Evolutionary conservation across 495 filamentous ascomycete genomes (phyloP), one percentile per base, ranked within the genome.

Genomic region (Neurospora sp.): DNA sequence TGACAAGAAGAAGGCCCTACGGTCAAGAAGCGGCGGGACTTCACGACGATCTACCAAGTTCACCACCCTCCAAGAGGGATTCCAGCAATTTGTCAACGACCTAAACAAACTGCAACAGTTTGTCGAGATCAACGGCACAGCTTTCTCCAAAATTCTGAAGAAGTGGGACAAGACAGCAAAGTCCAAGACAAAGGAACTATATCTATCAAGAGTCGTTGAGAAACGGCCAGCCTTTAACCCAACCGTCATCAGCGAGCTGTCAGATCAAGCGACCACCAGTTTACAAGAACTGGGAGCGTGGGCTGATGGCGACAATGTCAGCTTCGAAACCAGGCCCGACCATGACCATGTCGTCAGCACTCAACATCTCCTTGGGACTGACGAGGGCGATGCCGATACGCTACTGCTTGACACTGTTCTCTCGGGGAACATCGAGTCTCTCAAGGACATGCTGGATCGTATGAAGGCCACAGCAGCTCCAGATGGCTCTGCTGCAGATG

Each of bases 151-250:
- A 81, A 99, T 99, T 61, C 86, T 99, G 70, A 99, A 99, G 85
- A 99, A 99, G 89, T 99, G 96, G 96, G 96, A 99, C 82, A 99
- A 99, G 87, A 97, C 96, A 20, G 97, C 95, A 72, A 99, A 99
- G 88, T 98, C 96, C 71, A 93, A 94, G 78, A 97, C 94, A 75
- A 99, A 99, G 80, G 96, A 98, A 83, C 86, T 98, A 31, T 98
- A 98, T 78, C 90, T 99, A 40, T 94, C 96, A 12, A 89, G 96
- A 20, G 96, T 96, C 12, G 95, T 98, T 69, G 96, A 99, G 82
- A 94, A 98, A 68, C 96, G 98, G 78, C 96, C 96, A 3, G 97
- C 95, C 80, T 99, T 99, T 86, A 98, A 98, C 81, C 88, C 94
- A 44, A 91, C 97, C 73, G 92, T 98, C 74, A 96, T 99, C 76